A percentile compares a stretch with the other conserved stretches of the same genome.
Conservation (phyloP, 148 eudicot genomes). For the Spergularia bocconei region DNA sequence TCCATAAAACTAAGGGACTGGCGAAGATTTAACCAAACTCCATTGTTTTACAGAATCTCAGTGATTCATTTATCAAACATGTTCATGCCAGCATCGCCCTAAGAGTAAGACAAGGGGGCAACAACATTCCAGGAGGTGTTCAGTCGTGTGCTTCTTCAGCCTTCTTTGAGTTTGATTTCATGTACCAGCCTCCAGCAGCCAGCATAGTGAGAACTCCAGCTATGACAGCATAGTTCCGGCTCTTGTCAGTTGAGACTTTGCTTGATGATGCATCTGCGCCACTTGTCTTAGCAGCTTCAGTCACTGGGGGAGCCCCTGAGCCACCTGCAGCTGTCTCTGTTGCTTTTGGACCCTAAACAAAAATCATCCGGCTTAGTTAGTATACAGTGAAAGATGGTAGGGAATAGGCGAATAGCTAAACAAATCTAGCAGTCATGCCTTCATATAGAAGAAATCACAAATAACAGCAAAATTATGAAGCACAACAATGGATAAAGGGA, state of each 20-base stretch:
- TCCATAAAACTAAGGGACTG: slow-evolving; percentile 12
- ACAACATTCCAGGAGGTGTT: slow-evolving; percentile 9
- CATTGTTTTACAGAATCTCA: slow-evolving; percentile 18
- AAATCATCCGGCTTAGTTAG: neutral
- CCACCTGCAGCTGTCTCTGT: slow-evolving; percentile 46
- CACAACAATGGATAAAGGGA: neutral
- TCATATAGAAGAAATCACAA: neutral
- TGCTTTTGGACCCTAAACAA: slow-evolving; percentile 63
- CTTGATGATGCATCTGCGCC: slow-evolving; percentile 42
- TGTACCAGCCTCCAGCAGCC: slow-evolving; percentile 75
- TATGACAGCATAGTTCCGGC: slow-evolving; percentile 72
- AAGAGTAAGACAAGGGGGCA: slow-evolving; percentile 2
- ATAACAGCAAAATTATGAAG: neutral
- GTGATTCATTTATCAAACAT: slow-evolving; percentile 19
- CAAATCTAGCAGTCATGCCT: neutral
- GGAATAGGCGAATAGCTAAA: neutral
- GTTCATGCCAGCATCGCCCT: slow-evolving; percentile 21
- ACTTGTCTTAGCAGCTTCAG: slow-evolving; percentile 54
- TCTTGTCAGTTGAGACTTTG: slow-evolving; percentile 65
- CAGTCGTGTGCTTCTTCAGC: slow-evolving; percentile 76
- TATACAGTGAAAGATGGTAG: neutral
- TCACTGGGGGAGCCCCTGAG: slow-evolving; percentile 32
- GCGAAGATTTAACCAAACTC: slow-evolving; percentile 4
- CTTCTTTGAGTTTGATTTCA: slow-evolving; percentile 47
- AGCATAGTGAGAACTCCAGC: slow-evolving; percentile 57